These are phyloP conservation scores for Hylodesmum podocarpum DNA, from an alignment of 306 rosid genomes.

Conservation along the genomic window DNA sequence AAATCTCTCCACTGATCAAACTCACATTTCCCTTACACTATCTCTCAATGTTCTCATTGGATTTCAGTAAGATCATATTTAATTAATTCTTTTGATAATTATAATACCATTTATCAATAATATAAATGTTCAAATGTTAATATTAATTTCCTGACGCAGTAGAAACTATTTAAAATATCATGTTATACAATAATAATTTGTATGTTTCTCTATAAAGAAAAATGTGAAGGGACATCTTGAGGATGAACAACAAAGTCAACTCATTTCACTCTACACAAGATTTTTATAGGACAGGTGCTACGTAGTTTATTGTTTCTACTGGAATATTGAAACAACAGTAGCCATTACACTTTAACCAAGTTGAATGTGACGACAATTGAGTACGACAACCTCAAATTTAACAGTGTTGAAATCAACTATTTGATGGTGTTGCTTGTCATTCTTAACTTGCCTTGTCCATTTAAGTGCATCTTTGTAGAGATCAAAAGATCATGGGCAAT, in stretches of 20 bases:
- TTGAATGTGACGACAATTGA: conserved; percentile 5
- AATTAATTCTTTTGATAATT: no score
- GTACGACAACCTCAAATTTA: not conserved
- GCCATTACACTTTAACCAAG: conserved; percentile 9
- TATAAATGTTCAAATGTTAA: no score
- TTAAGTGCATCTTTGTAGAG: not conserved
- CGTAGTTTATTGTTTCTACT: not conserved
- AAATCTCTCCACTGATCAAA: no score
- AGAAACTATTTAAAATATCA: no score
- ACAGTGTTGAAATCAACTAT: not conserved
- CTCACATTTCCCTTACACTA: no score
- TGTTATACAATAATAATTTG: not conserved
- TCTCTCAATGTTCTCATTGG: no score
- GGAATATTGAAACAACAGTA: conserved; percentile 6
- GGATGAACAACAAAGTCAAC: conserved; percentile 8
- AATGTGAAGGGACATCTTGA: not conserved
- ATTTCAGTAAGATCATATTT: no score
- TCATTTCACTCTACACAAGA: not conserved
- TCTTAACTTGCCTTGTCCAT: not conserved
- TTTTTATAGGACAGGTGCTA: conserved; percentile 11
- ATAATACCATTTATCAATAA: no score
- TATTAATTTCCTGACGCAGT: no score
- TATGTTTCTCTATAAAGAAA: not conserved
- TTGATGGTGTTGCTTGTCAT: not conserved
- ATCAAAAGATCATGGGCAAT: not conserved